Percentiles rank a stretch among this genome's conserved stretches.
Conservation (phyloP, 352 stramenopile species). For the Pythium plurisporium region DNA sequence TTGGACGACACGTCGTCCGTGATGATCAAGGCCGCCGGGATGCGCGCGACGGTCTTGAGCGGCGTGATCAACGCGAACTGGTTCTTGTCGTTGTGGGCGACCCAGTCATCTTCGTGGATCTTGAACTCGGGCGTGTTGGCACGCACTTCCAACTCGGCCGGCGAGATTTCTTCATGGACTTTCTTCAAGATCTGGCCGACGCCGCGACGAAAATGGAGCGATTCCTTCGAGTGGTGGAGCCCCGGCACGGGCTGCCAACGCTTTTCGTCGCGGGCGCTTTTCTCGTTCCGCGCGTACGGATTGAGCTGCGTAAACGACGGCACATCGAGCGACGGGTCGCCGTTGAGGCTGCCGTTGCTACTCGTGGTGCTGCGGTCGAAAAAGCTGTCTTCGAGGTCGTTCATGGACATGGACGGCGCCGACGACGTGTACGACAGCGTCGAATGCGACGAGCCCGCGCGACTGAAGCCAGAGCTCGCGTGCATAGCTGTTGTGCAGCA, state of each 20-base stretch:
- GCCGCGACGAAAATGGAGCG: constrained; percentile 66
- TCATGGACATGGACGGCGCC: constrained; percentile 19
- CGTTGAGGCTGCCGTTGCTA: constrained; percentile 39
- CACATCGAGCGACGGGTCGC: constrained; percentile 91
- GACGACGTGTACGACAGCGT: constrained; percentile 20
- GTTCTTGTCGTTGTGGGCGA: constrained; percentile 73
- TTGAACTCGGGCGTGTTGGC: constrained; percentile 88
- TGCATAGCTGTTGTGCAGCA: no score
- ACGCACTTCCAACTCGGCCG: constrained; percentile 75
- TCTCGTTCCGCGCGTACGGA: constrained; percentile 49
- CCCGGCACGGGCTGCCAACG: constrained; percentile 76
- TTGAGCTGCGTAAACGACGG: constrained; percentile 75
- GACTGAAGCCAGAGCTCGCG: no score
- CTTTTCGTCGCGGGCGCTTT: constrained; percentile 31
- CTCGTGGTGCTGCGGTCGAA: constrained; percentile 3
- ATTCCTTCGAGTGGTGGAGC: constrained; percentile 80
- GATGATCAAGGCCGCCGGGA: constrained; percentile 70
- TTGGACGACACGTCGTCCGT: constrained; percentile 37
- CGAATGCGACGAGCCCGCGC: not conserved
- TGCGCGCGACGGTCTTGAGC: constrained; percentile 75
- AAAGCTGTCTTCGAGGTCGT: constrained; percentile 18
- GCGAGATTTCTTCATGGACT: constrained; percentile 79
- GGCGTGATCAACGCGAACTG: constrained; percentile 75
- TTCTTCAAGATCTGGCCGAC: constrained; percentile 72
- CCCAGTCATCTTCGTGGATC: constrained; percentile 81